Percentiles rank a stretch among this genome's conserved stretches.
Evolutionary conservation across 129 eudicot genomes (phyloP).

Genomic region (Ambrosia artemisiifolia): DNA sequence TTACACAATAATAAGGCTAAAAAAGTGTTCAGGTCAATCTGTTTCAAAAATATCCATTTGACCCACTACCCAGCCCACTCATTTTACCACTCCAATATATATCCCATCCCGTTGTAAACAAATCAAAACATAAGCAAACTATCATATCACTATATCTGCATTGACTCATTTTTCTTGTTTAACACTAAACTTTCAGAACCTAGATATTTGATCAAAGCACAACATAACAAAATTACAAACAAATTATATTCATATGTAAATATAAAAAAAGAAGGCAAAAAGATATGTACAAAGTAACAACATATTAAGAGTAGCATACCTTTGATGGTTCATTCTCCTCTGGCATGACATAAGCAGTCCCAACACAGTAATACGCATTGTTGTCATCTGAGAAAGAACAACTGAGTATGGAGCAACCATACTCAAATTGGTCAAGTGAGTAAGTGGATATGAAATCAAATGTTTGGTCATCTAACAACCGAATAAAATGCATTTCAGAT

Average conservation of each 20-base stretch:
- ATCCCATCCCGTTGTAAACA: too few species aligned
- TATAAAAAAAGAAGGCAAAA: neutral
- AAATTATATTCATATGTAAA: neutral
- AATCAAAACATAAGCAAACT: too few species aligned
- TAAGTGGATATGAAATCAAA: conserved; percentile 84
- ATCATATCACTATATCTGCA: neutral
- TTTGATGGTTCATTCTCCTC: conserved; percentile 95
- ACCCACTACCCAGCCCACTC: neutral
- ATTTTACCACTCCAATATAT: neutral
- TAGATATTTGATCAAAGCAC: neutral
- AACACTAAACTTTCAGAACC: neutral
- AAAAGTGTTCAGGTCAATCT: neutral
- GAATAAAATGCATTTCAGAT: conserved; percentile 74
- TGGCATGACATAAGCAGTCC: conserved; percentile 92
- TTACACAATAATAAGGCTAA: neutral
- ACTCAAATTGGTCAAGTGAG: conserved; percentile 80
- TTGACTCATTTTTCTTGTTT: neutral
- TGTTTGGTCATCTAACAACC: conserved; percentile 92
- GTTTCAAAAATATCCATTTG: neutral
- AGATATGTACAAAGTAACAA: neutral
- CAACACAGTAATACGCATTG: conserved; percentile 88
- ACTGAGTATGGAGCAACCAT: conserved; percentile 82
- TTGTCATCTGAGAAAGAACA: conserved; percentile 95
- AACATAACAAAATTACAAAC: neutral
- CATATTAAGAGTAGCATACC: conserved; percentile 35